Conservation (phyloP, 495 filamentous ascomycete genomes). For the Lepraria neglecta region DNA sequence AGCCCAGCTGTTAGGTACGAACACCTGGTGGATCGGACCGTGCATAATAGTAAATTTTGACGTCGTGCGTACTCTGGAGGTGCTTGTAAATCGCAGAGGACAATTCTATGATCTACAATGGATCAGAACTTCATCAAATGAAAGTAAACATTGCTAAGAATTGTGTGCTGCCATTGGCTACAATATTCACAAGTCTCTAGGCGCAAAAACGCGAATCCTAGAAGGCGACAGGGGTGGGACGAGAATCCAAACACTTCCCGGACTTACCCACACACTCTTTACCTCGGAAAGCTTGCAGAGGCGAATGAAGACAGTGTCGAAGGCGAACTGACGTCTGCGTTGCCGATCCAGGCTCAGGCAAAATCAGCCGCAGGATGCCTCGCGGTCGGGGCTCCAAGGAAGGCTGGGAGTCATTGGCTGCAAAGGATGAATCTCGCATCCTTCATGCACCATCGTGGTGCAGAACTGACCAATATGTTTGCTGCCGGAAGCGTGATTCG, state of each 20-base stretch:
- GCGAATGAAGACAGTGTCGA: not conserved
- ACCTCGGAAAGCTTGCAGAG: not conserved
- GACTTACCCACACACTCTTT: not conserved
- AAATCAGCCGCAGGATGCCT: conserved; percentile 6
- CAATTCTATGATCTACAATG: not conserved
- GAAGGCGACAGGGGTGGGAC: conserved; percentile 14
- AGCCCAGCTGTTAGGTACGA: conserved; percentile 25
- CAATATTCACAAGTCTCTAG: not conserved
- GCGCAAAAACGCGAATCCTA: conserved; percentile 3
- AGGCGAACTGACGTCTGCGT: conserved; percentile 5
- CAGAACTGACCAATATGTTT: not conserved
- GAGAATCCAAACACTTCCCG: conserved; percentile 4
- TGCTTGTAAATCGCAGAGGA: not conserved
- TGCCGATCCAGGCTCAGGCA: conserved; percentile 12
- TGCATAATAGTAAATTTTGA: conserved; percentile 26
- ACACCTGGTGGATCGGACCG: conserved; percentile 15
- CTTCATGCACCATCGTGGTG: not conserved
- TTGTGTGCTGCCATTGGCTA: conserved; percentile 5
- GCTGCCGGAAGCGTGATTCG: conserved; percentile 4
- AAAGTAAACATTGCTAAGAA: not conserved
- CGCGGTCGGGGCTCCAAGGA: not conserved
- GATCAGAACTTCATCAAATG: conserved; percentile 2
- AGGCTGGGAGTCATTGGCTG: not conserved
- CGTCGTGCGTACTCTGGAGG: conserved; percentile 13
- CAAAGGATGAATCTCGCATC: not conserved